These are phyloP conservation scores for Acanthamoeba culbertsoni DNA, from an alignment of 208 protist species.

Conservation along the genomic window DNA sequence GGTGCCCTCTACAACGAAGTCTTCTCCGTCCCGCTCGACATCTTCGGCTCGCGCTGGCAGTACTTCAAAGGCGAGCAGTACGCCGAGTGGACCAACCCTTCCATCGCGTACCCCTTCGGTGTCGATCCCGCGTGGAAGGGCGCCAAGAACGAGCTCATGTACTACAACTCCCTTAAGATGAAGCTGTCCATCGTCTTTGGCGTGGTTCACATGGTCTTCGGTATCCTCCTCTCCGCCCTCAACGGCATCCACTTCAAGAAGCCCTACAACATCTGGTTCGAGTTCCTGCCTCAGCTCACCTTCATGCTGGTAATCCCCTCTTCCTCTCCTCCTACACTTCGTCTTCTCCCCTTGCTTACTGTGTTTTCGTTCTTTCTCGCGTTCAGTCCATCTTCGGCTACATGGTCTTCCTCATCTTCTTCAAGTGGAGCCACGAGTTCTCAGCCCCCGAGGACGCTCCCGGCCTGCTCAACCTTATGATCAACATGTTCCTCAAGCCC, in stretches of 20 bases:
- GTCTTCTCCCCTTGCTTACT: neutral
- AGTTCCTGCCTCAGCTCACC: conserved; percentile 96
- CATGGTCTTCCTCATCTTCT: conserved; percentile 95
- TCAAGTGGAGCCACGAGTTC: conserved; percentile 93
- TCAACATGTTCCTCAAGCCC: conserved; percentile 92
- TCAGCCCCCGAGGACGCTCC: conserved; percentile 66
- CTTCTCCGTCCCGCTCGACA: conserved; percentile 83
- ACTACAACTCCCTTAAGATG: conserved; percentile 99
- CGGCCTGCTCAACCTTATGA: conserved; percentile 89
- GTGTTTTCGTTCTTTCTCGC: neutral
- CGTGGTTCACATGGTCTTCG: conserved; percentile 95
- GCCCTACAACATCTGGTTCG: conserved; percentile 86
- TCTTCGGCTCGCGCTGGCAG: conserved; percentile 71
- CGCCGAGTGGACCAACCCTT: neutral
- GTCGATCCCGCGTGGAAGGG: conserved; percentile 88
- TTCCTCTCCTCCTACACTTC: neutral
- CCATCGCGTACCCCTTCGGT: conserved; percentile 78
- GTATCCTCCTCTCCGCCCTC: conserved; percentile 90
- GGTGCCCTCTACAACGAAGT: conserved; percentile 98
- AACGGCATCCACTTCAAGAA: conserved; percentile 92
- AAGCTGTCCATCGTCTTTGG: conserved; percentile 97
- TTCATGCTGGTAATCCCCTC: conserved; percentile 85
- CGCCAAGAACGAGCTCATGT: conserved; percentile 95
- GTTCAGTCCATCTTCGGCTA: conserved; percentile 92
- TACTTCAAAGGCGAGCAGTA: neutral